Conservation (phyloP, 2,329 filamentous ascomycete species). For the Ophiocordyceps unilateralis region DNA sequence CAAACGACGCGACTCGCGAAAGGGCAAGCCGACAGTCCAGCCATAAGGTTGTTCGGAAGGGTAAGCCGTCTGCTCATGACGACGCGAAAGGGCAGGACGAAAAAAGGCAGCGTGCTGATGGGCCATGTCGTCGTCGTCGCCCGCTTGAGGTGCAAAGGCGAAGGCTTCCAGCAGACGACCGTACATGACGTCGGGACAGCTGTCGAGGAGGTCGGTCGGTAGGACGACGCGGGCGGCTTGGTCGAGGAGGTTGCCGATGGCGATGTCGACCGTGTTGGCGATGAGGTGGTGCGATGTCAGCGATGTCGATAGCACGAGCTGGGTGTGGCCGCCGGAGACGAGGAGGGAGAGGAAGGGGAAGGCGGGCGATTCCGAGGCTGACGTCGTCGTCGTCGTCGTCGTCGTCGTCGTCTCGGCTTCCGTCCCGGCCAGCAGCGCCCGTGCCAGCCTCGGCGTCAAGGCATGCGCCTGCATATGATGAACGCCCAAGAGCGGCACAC, state of each 20-base stretch:
- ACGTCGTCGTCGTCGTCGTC: background rate
- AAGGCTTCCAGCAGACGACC: slow-evolving; percentile 64
- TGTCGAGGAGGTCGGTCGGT: slow-evolving; percentile 38
- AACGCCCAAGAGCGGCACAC: slow-evolving; percentile 65
- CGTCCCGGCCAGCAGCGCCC: slow-evolving; percentile 34
- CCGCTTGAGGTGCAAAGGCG: slow-evolving; percentile 39
- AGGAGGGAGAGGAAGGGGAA: slow-evolving; percentile 84
- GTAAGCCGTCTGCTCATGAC: slow-evolving; percentile 34
- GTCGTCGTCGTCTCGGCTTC: background rate
- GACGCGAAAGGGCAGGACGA: slow-evolving; percentile 35
- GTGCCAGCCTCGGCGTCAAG: slow-evolving; percentile 64
- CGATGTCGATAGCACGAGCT: slow-evolving; percentile 58
- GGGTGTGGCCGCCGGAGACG: slow-evolving; percentile 82
- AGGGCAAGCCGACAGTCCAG: slow-evolving; percentile 56
- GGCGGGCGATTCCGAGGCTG: slow-evolving; percentile 19
- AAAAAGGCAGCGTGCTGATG: slow-evolving; percentile 31
- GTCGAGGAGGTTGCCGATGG: slow-evolving; percentile 81
- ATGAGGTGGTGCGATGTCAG: slow-evolving; percentile 57
- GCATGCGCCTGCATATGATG: slow-evolving; percentile 98
- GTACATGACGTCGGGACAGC: slow-evolving; percentile 54
- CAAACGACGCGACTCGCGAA: slow-evolving; percentile 39
- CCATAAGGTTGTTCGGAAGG: slow-evolving; percentile 18
- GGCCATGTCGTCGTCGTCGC: slow-evolving; percentile 2
- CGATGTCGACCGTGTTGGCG: slow-evolving; percentile 58
- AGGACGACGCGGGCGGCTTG: slow-evolving; percentile 67